Evolutionary conservation across 2,329 filamentous ascomycete genomes (phyloP).

Genomic region (Botryotinia convoluta): DNA sequence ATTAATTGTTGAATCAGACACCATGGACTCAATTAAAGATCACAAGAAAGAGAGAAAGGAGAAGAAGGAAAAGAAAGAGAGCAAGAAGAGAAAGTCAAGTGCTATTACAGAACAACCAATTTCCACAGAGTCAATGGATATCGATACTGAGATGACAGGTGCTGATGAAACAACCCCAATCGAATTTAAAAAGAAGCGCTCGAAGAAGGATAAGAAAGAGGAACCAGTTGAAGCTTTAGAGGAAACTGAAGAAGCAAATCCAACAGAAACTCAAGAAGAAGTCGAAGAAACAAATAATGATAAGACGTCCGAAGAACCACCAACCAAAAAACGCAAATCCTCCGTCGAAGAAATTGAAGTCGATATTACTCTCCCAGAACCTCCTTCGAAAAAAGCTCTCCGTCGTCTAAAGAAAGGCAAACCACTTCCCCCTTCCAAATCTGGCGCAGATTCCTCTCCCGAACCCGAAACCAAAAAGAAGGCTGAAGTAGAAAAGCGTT

Average conservation of each 20-base stretch:
- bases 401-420: slow-evolving; percentile 87
- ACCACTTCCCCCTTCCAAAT: slow-evolving; percentile 47
- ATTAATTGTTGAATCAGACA: slow-evolving; percentile 12
- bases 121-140: neutral
- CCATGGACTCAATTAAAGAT: slow-evolving; percentile 3
- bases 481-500: slow-evolving; percentile 55
- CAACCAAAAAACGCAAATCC: slow-evolving; percentile 66
- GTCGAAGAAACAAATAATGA: slow-evolving; percentile 13
- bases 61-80: slow-evolving; percentile 14
- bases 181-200: slow-evolving; percentile 25
- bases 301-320: slow-evolving; percentile 24
- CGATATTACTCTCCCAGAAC: slow-evolving; percentile 84
- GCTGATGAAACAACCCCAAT: neutral
- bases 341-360: slow-evolving; percentile 75
- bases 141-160: slow-evolving; percentile 12
- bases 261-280: neutral
- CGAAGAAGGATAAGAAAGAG: slow-evolving; percentile 20
- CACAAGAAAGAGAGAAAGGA: slow-evolving; percentile 5
- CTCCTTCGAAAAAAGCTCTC: slow-evolving; percentile 89
- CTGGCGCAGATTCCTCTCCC: slow-evolving; percentile 40
- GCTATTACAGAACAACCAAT: slow-evolving; percentile 17
- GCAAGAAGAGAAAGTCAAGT: slow-evolving; percentile 29
- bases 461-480: slow-evolving; percentile 44
- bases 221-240: neutral
- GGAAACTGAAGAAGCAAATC: neutral